phyloP scores from a whole-genome alignment of 306 rosid genomes.

The Arachis stenosperma region DNA sequence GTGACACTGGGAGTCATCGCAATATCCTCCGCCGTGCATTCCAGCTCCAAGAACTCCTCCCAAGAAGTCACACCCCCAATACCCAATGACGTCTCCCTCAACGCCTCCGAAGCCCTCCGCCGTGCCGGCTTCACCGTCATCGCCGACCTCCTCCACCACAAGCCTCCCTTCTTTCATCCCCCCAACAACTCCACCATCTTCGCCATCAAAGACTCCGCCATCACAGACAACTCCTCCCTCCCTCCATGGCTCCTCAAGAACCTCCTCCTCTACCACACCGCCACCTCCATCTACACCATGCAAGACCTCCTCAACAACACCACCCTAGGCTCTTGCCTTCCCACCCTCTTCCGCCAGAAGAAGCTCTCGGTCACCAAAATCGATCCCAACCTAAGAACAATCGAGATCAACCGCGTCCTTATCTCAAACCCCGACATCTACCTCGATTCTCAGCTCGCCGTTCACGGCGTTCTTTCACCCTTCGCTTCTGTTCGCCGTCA shows the following conservation, averaged over 20 bases:
- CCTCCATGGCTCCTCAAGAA: constrained; percentile 60
- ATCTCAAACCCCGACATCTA: constrained; percentile 68
- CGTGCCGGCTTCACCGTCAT: constrained; percentile 55
- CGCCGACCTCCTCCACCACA: constrained; percentile 63
- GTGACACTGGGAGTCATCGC: constrained; percentile 54
- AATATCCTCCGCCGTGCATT: constrained; percentile 49
- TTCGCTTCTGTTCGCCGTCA: constrained; percentile 52
- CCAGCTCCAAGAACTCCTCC: constrained; percentile 38
- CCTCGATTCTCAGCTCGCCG: constrained; percentile 46
- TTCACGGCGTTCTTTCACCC: constrained; percentile 72
- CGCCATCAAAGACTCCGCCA: constrained; percentile 46
- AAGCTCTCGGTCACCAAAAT: constrained; percentile 49
- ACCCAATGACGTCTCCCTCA: constrained; percentile 41
- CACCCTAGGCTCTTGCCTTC: constrained; percentile 50
- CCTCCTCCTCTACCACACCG: constrained; percentile 56
- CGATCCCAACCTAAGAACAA: constrained; percentile 22
- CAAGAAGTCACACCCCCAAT: constrained; percentile 36
- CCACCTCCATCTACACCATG: constrained; percentile 27
- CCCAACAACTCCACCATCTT: constrained; percentile 45
- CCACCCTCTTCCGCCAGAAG: constrained; percentile 53
- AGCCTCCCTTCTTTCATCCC: constrained; percentile 60
- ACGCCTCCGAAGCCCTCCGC: constrained; percentile 60
- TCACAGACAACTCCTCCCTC: constrained; percentile 47
- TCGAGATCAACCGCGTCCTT: constrained; percentile 63
- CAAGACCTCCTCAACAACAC: constrained; percentile 28